Evolutionary conservation across 1,284 basidiomycete genomes (phyloP).

Genomic region (Cutaneotrichosporon cavernicola): DNA sequence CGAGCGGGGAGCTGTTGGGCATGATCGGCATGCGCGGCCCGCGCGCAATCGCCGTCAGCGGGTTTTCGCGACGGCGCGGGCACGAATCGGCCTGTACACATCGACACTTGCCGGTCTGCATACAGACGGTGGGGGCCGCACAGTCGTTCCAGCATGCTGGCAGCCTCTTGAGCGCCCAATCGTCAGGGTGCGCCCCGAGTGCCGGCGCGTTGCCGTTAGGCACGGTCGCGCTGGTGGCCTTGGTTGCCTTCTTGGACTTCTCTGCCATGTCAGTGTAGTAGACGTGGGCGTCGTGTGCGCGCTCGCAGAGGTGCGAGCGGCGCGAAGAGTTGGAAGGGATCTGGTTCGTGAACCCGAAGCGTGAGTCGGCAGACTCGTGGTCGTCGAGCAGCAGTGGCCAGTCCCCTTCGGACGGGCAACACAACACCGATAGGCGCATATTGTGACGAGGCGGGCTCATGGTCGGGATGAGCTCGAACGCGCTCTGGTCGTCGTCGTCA

Average conservation of each 20-base stretch:
- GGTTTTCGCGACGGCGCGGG: constrained; percentile 38
- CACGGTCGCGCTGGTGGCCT: neutral
- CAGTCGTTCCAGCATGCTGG: constrained; percentile 53
- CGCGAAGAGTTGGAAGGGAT: constrained; percentile 50
- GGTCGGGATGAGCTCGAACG: constrained; percentile 9
- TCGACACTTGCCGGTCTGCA: constrained; percentile 52
- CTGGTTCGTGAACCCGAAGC: constrained; percentile 45
- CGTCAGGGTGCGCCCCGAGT: constrained; percentile 25
- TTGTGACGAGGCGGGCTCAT: constrained; percentile 26
- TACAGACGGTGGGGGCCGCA: constrained; percentile 47
- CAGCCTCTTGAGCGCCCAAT: constrained; percentile 47
- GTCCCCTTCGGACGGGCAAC: constrained; percentile 47
- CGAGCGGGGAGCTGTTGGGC: constrained; percentile 28
- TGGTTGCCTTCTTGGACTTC: constrained; percentile 8
- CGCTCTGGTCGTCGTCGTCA: constrained; percentile 9
- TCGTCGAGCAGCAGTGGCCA: constrained; percentile 53
- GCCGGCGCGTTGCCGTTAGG: neutral
- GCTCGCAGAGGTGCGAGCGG: constrained; percentile 39
- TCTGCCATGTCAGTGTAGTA: constrained; percentile 24
- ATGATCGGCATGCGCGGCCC: constrained; percentile 11
- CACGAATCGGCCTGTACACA: constrained; percentile 51
- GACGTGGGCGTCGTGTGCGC: constrained; percentile 36
- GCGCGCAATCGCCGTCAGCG: constrained; percentile 32
- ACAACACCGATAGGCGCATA: constrained; percentile 48
- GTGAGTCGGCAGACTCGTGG: constrained; percentile 48